Percentiles rank a stretch among this genome's conserved stretches.
These are phyloP conservation scores for Cajanus cajan DNA, from an alignment of 306 rosid species.

Conservation along the genomic window DNA sequence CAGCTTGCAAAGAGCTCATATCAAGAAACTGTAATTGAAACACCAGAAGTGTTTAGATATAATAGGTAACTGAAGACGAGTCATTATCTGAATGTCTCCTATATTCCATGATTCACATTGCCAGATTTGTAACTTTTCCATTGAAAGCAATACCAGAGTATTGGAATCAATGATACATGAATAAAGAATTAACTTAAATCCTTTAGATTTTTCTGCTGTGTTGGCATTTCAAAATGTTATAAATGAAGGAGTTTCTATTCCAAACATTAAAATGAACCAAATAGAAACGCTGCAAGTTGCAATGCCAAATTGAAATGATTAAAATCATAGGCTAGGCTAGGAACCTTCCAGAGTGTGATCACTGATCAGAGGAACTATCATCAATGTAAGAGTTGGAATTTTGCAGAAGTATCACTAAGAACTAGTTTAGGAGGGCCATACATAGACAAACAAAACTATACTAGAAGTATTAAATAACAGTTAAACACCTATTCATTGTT, in stretches of 20 bases:
- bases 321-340: conserved; percentile 37
- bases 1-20: conserved; percentile 69
- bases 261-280: neutral
- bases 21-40: conserved; percentile 65
- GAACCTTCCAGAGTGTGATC: conserved; percentile 33
- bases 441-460: neutral
- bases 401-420: neutral
- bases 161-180: conserved; percentile 5
- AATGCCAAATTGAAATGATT: conserved; percentile 29
- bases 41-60: conserved; percentile 10
- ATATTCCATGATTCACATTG: neutral
- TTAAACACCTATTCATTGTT: neutral
- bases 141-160: neutral
- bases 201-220: neutral
- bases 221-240: neutral
- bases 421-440: neutral
- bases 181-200: conserved; percentile 17
- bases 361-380: conserved; percentile 12
- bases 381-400: neutral
- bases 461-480: neutral
- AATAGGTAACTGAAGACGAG: neutral
- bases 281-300: neutral
- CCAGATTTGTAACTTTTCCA: conserved; percentile 4
- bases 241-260: neutral
- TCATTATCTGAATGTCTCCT: neutral